phyloP scores from a whole-genome alignment of 495 filamentous ascomycete species.

The Endocarpon pusillum region DNA sequence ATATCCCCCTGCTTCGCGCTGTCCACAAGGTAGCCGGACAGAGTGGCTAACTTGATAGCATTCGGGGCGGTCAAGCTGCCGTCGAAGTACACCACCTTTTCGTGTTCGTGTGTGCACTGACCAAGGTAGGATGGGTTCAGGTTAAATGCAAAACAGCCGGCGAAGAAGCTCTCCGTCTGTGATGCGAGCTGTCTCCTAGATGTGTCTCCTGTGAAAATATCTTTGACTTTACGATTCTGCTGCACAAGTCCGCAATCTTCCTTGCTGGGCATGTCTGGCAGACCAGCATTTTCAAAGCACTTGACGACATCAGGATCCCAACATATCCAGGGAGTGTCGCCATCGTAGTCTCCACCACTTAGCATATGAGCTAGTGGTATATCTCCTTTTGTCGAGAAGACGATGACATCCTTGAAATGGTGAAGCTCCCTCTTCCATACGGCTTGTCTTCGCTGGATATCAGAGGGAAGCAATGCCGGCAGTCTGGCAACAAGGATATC shows the following conservation, averaged over 20 bases:
- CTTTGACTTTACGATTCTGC: conserved; percentile 32
- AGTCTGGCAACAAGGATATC: conserved; percentile 75
- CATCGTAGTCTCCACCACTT: conserved; percentile 90
- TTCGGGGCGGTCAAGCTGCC: conserved; percentile 35
- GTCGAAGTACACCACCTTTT: conserved; percentile 45
- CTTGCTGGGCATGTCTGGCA: conserved; percentile 30
- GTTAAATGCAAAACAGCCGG: conserved; percentile 44
- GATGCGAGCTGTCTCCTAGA: conserved; percentile 12
- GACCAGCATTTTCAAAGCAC: conserved; percentile 53
- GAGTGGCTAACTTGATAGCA: conserved; percentile 43
- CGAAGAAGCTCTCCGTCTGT: conserved; percentile 28
- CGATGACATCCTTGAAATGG: conserved; percentile 68
- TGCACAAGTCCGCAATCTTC: conserved; percentile 41
- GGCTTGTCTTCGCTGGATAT: conserved; percentile 58
- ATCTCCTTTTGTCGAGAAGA: conserved; percentile 59
- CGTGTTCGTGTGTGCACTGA: conserved; percentile 56
- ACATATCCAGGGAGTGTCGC: conserved; percentile 78
- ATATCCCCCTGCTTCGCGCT: conserved; percentile 58
- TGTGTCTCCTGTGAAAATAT: conserved; percentile 19
- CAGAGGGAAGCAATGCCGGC: conserved; percentile 63
- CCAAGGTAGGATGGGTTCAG: conserved; percentile 51
- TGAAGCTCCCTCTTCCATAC: conserved; percentile 51
- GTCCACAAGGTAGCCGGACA: conserved; percentile 71
- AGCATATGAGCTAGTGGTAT: conserved; percentile 61
- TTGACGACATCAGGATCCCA: conserved; percentile 66